Evolutionary conservation across 2,329 filamentous ascomycete species (phyloP).

Genomic region (Phialophora macrospora): DNA sequence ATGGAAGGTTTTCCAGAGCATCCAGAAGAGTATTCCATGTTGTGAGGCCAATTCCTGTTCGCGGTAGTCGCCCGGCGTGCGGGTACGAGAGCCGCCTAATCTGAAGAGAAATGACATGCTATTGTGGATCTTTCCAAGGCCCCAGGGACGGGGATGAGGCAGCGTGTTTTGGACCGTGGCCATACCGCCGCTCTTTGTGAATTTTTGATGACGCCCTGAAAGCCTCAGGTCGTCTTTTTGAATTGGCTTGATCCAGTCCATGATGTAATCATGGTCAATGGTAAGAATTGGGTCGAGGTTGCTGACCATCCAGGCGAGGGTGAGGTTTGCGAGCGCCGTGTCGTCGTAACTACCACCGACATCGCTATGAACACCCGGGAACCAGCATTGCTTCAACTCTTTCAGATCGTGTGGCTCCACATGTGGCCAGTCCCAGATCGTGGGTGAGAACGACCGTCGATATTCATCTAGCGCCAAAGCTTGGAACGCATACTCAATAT

Average conservation of each 20-base stretch:
- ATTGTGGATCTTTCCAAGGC: slow-evolving; percentile 40
- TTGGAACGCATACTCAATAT: slow-evolving; percentile 45
- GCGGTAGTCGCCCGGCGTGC: slow-evolving; percentile 39
- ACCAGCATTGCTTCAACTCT: slow-evolving; percentile 54
- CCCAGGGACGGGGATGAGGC: slow-evolving; percentile 34
- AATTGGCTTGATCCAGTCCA: slow-evolving; percentile 28
- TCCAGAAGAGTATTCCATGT: slow-evolving; percentile 34
- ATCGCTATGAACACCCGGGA: slow-evolving; percentile 56
- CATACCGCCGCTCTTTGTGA: slow-evolving; percentile 20
- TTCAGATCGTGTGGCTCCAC: slow-evolving; percentile 40
- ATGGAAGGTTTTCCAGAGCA: slow-evolving; percentile 25
- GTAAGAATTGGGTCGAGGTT: slow-evolving; percentile 43
- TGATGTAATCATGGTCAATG: slow-evolving; percentile 37
- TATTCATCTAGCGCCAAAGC: slow-evolving; percentile 44
- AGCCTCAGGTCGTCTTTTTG: slow-evolving; percentile 19
- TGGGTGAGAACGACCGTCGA: slow-evolving; percentile 42
- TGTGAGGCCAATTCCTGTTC: slow-evolving; percentile 32
- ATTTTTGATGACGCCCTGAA: slow-evolving; percentile 17
- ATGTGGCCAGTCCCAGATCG: slow-evolving; percentile 43
- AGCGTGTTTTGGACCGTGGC: slow-evolving; percentile 25
- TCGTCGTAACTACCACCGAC: slow-evolving; percentile 55
- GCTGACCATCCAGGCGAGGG: slow-evolving; percentile 58
- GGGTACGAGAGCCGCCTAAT: slow-evolving; percentile 34
- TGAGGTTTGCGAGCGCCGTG: slow-evolving; percentile 55
- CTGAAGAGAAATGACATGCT: slow-evolving; percentile 37